Evolutionary conservation across 768 basidiomycete genomes (phyloP).

Genomic region (Coprinopsis marcescibilis): DNA sequence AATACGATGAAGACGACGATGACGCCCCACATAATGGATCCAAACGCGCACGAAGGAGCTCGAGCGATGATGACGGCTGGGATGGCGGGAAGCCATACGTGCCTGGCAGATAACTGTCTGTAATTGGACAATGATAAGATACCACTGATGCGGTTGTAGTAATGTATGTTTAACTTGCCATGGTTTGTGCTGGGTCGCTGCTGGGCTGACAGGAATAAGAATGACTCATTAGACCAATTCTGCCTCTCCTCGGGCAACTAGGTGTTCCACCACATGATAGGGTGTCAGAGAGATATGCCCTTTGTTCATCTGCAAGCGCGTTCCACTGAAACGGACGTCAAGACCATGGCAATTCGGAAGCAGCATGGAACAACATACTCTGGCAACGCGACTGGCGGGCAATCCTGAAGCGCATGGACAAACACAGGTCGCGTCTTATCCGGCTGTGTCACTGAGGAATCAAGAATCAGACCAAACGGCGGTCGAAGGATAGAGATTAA

Average conservation of each 20-base stretch:
- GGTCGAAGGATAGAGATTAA: constrained; percentile 10
- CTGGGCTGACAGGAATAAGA: no score
- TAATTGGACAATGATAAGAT: not conserved
- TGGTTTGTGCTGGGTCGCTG: no score
- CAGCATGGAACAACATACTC: constrained; percentile 42
- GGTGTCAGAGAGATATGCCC: constrained; percentile 79
- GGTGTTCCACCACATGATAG: constrained; percentile 70
- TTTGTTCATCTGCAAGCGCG: constrained; percentile 64
- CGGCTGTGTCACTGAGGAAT: constrained; percentile 61
- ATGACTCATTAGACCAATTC: constrained; percentile 58
- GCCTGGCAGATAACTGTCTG: constrained; percentile 17
- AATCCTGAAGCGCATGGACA: constrained; percentile 68
- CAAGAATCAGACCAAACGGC: constrained; percentile 2
- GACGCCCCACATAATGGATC: constrained; percentile 7
- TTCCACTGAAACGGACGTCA: constrained; percentile 50
- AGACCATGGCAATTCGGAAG: not conserved
- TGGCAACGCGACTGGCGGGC: constrained; percentile 60
- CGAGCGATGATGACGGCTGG: constrained; percentile 37
- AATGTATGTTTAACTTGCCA: constrained; percentile 2
- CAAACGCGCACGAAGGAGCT: constrained; percentile 30
- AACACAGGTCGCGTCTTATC: constrained; percentile 76
- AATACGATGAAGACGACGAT: constrained; percentile 29
- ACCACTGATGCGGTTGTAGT: no score
- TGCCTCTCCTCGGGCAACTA: constrained; percentile 65
- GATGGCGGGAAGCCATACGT: constrained; percentile 39